Percentiles rank a stretch among this genome's conserved stretches.
These are phyloP conservation scores for Metschnikowia bowlesiae DNA, from an alignment of 805 yeast genomes.

Conservation along the genomic window DNA sequence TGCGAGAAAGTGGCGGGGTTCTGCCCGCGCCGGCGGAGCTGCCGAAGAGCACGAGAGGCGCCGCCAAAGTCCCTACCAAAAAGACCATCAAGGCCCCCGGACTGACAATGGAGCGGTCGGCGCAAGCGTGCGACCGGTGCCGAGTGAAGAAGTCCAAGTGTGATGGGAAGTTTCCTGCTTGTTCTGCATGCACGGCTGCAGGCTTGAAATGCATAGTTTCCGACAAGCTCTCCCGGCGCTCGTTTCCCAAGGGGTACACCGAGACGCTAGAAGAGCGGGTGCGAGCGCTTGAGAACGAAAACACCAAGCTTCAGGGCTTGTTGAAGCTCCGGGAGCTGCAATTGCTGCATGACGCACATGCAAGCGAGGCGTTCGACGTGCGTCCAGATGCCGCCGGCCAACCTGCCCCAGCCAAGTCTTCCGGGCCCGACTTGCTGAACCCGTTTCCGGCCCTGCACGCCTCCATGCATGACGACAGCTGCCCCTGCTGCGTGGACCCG, in stretches of 20 bases:
- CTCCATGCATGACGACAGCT: constrained; percentile 32
- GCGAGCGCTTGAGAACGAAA: constrained; percentile 81
- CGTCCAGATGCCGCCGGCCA: background rate
- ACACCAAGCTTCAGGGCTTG: constrained; percentile 60
- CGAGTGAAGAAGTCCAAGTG: constrained; percentile 75
- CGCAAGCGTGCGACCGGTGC: constrained; percentile 91
- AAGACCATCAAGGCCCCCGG: constrained; percentile 67
- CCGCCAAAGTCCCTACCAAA: background rate
- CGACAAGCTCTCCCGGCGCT: constrained; percentile 77
- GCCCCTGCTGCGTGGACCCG: constrained; percentile 42
- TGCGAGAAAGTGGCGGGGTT: background rate
- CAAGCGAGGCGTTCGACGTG: background rate
- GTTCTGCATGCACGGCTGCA: constrained; percentile 77
- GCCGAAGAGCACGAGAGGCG: background rate
- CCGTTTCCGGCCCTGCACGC: constrained; percentile 3
- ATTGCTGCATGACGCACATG: constrained; percentile 18
- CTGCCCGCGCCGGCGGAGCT: background rate
- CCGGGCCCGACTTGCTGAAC: constrained; percentile 4
- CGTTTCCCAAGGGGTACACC: constrained; percentile 89
- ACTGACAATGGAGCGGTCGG: constrained; percentile 60
- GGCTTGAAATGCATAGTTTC: constrained; percentile 88
- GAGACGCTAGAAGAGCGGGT: constrained; percentile 85
- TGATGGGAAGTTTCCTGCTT: constrained; percentile 65
- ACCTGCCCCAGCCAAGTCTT: background rate
- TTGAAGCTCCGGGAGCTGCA: constrained; percentile 64